Conservation (phyloP, 2,329 filamentous ascomycete species). For the Microcyclosporella mali region DNA sequence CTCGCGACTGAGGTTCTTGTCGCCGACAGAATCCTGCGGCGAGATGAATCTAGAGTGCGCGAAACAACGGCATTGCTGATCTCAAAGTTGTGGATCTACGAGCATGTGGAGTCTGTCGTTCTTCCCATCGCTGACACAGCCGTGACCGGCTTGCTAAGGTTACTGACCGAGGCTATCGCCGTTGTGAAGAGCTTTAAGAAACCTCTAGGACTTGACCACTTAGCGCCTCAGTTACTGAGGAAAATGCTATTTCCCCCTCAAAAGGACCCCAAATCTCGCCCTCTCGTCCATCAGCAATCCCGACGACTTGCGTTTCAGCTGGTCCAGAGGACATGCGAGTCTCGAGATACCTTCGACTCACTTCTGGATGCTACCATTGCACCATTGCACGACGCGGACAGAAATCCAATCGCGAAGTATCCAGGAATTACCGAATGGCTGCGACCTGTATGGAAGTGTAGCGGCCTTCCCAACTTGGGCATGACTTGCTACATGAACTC, state of each 20-base stretch:
- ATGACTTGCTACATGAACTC: slow-evolving; percentile 99
- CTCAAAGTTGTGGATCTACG: slow-evolving; percentile 14
- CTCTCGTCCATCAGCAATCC: slow-evolving; percentile 16
- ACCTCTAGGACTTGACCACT: slow-evolving; percentile 19
- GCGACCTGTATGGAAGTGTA: slow-evolving; percentile 14
- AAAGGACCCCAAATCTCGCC: slow-evolving; percentile 1
- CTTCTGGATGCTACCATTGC: slow-evolving; percentile 11
- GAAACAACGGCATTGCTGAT: slow-evolving; percentile 16
- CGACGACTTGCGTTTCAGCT: slow-evolving; percentile 21
- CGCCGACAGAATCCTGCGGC: slow-evolving; percentile 7
- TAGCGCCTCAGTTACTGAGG: slow-evolving; percentile 21
- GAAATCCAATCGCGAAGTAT: slow-evolving; percentile 11
- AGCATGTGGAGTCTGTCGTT: slow-evolving; percentile 22
- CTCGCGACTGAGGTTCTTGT: slow-evolving; percentile 15
- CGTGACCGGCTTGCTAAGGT: slow-evolving; percentile 32
- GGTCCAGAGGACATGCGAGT: slow-evolving; percentile 18
- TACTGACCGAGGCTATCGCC: slow-evolving; percentile 33
- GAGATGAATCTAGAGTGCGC: slow-evolving; percentile 18
- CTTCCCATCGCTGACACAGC: slow-evolving; percentile 19
- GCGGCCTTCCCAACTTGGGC: slow-evolving; percentile 78
- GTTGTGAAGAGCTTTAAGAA: slow-evolving; percentile 27
- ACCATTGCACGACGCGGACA: slow-evolving; percentile 6
- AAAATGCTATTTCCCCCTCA: slow-evolving; percentile 24
- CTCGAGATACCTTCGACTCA: slow-evolving; percentile 12
- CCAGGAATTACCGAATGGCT: slow-evolving; percentile 40